Evolutionary conservation across 2,329 filamentous ascomycete species (phyloP), one percentile per base, ranked within the genome.

Genomic region (Pezicula carpinea): DNA sequence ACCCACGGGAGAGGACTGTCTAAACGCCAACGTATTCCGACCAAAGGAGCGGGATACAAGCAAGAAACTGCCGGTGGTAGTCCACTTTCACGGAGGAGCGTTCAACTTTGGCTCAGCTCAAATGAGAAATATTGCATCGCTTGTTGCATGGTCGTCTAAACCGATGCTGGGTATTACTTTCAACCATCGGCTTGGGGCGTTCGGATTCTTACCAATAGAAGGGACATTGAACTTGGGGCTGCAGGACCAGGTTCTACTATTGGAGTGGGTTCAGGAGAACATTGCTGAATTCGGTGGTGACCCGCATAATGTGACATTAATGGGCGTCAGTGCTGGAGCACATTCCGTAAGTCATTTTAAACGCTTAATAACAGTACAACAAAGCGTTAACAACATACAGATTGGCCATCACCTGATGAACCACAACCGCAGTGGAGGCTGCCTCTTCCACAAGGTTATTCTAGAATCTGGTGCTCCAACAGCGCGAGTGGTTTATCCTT

Each of bases 351-450:
- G 33, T 33, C 29, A 18, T 38, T 6, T 19, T 38, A n/a, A 22
- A 21, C 35, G 15, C 32, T 48, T 36, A 17, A 29, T 29, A 13
- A 21, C 21, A 6, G 41, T 36, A 31, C 40, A 57, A 7, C 51
- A 54, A 21, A 46, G 49, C 36, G 29, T 46, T 36, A 35, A 51
- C 19, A 34, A 6, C 19, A 8, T 17, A 29, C 50, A 83, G 77
- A 76, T 86, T 53, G 84, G 83, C 3, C 84, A 89, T 57, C 83
- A 87, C 54, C 65, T 88, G 14, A 77, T 86, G 58, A 66, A 73
- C 51, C 60, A 68, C 33, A 50, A 8, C 23, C 55, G 42, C n/a
- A n/a, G n/a, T n/a, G n/a, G n/a, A n/a, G n/a, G n/a, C n/a, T 52
- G 68, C 18, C 71, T 70, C 49, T 77, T 82, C 55, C 65, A 69